A percentile compares a stretch with the other conserved stretches of the same genome.
phyloP scores from a whole-genome alignment of 192 early-diverging fungal species.

The Coemansia sp. region DNA sequence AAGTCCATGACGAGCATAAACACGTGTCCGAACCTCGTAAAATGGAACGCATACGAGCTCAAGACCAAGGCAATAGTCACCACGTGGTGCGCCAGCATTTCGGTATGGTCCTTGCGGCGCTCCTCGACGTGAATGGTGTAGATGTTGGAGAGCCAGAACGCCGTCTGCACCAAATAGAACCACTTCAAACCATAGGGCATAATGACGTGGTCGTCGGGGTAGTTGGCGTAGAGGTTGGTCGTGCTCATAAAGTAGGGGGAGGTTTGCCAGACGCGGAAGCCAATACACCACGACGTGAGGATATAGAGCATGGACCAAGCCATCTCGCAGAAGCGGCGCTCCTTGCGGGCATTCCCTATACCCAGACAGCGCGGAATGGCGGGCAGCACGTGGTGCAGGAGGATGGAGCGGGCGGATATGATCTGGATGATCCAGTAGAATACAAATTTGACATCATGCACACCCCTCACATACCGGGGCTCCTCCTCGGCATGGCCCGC shows the following conservation, averaged over 20 bases:
- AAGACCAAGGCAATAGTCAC: constrained; percentile 54
- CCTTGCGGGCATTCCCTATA: constrained; percentile 21
- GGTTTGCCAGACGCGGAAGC: constrained; percentile 26
- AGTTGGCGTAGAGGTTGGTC: constrained; percentile 47
- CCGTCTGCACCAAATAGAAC: constrained; percentile 52
- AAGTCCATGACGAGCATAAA: constrained; percentile 58
- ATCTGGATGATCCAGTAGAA: constrained; percentile 66
- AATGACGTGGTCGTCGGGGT: constrained; percentile 49
- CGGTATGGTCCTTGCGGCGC: constrained; percentile 53
- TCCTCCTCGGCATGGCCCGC: not conserved
- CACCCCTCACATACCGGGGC: constrained; percentile 44
- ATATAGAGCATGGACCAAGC: constrained; percentile 54
- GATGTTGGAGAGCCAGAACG: constrained; percentile 54
- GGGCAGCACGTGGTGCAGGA: constrained; percentile 53
- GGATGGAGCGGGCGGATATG: constrained; percentile 59
- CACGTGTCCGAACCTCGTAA: constrained; percentile 56
- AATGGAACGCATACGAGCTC: constrained; percentile 53
- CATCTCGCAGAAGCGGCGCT: constrained; percentile 57
- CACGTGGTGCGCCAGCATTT: constrained; percentile 57
- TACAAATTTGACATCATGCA: constrained; percentile 62
- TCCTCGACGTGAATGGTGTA: constrained; percentile 55
- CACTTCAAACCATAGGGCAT: constrained; percentile 52
- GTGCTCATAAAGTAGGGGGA: constrained; percentile 55
- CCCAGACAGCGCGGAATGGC: constrained; percentile 20
- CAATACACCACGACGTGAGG: constrained; percentile 32